Evolutionary conservation across 768 basidiomycete genomes (phyloP).

Genomic region (Hygrophoropsis aurantiaca): DNA sequence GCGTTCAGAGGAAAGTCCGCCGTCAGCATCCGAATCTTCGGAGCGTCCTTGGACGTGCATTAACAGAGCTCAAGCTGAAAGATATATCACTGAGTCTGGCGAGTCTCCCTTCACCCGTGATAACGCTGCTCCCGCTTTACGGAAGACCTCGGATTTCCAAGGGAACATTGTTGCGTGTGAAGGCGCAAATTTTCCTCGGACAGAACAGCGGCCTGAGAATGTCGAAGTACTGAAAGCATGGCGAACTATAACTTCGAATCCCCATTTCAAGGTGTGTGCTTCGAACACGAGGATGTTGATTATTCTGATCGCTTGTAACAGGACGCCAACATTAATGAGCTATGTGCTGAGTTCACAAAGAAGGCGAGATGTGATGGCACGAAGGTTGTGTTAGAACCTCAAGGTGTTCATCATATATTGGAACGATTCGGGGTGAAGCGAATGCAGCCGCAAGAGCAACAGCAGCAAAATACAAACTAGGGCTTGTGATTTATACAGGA

Average conservation of each 20-base stretch:
- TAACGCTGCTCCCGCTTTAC: constrained; percentile 26
- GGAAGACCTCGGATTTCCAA: constrained; percentile 45
- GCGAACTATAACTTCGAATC: constrained; percentile 72
- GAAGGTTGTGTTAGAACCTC: constrained; percentile 71
- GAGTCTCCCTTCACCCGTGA: constrained; percentile 52
- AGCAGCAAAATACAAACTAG: not conserved
- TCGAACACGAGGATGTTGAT: not conserved
- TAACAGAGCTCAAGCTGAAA: constrained; percentile 52
- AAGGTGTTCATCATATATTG: constrained; percentile 43
- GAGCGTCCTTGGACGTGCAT: constrained; percentile 37
- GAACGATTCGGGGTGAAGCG: constrained; percentile 37
- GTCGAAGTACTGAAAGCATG: constrained; percentile 79
- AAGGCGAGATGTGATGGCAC: constrained; percentile 86
- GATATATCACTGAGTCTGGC: constrained; percentile 54
- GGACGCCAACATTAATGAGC: constrained; percentile 76
- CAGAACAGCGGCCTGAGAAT: constrained; percentile 68
- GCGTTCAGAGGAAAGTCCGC: constrained; percentile 28
- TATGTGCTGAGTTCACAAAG: constrained; percentile 75
- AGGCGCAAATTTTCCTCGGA: constrained; percentile 68
- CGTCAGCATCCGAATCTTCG: constrained; percentile 44
- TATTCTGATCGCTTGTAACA: constrained; percentile 24
- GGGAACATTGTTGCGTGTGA: constrained; percentile 64
- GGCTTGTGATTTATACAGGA: too few relatives aligned
- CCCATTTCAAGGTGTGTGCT: constrained; percentile 67
- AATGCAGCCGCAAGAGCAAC: constrained; percentile 5